These are phyloP conservation scores for Rhizoctonia solani DNA, from an alignment of 1,284 basidiomycete genomes.

Conservation along the genomic window DNA sequence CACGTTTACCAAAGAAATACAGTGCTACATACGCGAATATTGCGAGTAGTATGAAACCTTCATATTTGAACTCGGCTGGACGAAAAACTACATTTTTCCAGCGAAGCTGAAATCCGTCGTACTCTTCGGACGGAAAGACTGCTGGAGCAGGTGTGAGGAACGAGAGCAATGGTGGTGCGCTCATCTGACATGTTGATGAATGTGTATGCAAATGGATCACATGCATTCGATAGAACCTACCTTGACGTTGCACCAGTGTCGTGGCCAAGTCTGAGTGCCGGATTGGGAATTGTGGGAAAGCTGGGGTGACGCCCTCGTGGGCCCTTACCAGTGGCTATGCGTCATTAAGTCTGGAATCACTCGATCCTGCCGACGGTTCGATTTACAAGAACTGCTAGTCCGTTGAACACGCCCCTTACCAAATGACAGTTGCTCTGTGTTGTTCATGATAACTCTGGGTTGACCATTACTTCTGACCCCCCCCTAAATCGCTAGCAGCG, in stretches of 20 bases:
- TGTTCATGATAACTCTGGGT: too few relatives aligned
- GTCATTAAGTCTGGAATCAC: too few relatives aligned
- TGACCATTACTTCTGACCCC: too few relatives aligned
- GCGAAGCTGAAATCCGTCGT: conserved; percentile 65
- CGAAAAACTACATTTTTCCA: conserved; percentile 80
- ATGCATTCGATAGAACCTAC: neutral
- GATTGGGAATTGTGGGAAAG: neutral
- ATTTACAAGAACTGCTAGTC: neutral
- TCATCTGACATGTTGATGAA: conserved; percentile 7
- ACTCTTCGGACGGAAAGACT: conserved; percentile 50
- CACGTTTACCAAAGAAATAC: conserved; percentile 58
- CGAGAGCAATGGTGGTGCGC: conserved; percentile 46
- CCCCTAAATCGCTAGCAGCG: too few relatives aligned
- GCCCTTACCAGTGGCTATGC: neutral
- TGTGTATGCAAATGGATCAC: neutral
- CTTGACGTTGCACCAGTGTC: neutral
- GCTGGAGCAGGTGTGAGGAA: conserved; percentile 56
- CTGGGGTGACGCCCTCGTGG: too few relatives aligned
- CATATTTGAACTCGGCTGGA: conserved; percentile 76
- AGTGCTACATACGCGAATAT: conserved; percentile 60
- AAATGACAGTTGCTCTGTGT: neutral
- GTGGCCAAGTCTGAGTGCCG: neutral
- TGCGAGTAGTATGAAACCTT: conserved; percentile 59
- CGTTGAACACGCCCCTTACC: neutral
- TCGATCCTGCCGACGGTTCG: too few relatives aligned